phyloP scores from a whole-genome alignment of 352 stramenopile genomes.

The Nothophytophthora sp. region DNA sequence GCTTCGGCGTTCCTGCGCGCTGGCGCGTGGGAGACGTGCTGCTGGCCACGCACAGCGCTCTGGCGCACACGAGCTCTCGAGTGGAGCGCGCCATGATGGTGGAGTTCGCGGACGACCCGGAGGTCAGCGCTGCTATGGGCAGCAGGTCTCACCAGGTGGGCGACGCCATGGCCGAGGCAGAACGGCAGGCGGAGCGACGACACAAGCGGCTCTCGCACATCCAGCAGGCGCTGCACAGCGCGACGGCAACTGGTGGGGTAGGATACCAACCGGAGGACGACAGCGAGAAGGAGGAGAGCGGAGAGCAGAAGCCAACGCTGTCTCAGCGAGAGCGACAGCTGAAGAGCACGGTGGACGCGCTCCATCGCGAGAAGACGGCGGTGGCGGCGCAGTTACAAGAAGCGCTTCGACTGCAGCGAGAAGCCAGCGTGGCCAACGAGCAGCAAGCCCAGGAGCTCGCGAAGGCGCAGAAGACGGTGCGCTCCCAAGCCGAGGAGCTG shows the following conservation, averaged over 20 bases:
- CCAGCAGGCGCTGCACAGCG: constrained; percentile 45
- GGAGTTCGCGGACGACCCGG: constrained; percentile 56
- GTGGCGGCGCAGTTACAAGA: constrained; percentile 63
- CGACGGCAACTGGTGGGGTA: constrained; percentile 22
- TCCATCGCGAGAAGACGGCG: constrained; percentile 65
- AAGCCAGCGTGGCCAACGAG: constrained; percentile 42
- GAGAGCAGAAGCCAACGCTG: constrained; percentile 10
- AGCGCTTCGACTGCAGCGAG: constrained; percentile 46
- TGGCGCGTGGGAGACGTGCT: constrained; percentile 72
- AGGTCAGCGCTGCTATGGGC: constrained; percentile 42
- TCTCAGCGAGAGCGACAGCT: constrained; percentile 39
- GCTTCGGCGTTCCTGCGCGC: constrained; percentile 29
- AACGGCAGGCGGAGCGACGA: constrained; percentile 28
- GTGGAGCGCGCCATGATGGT: constrained; percentile 52
- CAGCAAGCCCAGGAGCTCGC: constrained; percentile 63
- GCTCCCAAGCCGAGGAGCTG: constrained; percentile 49
- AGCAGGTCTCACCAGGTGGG: constrained; percentile 37
- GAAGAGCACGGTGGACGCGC: constrained; percentile 45
- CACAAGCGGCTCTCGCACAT: constrained; percentile 32
- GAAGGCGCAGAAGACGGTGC: constrained; percentile 44
- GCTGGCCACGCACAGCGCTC: constrained; percentile 56
- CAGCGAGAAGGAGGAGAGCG: constrained; percentile 5
- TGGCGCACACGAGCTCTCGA: constrained; percentile 56
- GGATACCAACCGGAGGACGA: no score
- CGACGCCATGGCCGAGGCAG: constrained; percentile 31